A percentile compares a stretch with the other conserved stretches of the same genome.
phyloP scores from a whole-genome alignment of 306 rosid genomes.

The Vicia sativa region DNA sequence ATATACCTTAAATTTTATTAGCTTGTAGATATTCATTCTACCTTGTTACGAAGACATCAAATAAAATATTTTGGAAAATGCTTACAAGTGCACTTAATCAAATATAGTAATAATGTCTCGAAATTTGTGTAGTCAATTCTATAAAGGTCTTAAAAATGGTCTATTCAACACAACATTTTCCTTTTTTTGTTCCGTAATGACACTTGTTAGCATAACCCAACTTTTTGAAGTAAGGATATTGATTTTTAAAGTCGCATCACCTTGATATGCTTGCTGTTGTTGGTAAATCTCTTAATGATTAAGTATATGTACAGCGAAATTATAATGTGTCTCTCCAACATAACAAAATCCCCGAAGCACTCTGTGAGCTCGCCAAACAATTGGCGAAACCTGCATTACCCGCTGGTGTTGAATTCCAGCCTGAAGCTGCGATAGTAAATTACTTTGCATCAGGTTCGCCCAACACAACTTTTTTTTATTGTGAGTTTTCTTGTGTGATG shows the following conservation, averaged over 20 bases:
- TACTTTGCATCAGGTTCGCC: constrained; percentile 78
- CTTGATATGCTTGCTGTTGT: constrained; percentile 4
- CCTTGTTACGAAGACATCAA: not conserved
- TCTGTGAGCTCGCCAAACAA: constrained; percentile 70
- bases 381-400: constrained; percentile 90
- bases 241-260: constrained; percentile 21
- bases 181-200: too few species aligned
- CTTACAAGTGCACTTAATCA: too few species aligned
- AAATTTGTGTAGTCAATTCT: too few species aligned
- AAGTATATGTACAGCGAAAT: constrained; percentile 61
- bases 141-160: too few species aligned
- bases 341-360: constrained; percentile 75
- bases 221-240: not conserved
- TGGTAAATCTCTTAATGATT: constrained; percentile 27
- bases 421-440: constrained; percentile 94
- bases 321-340: constrained; percentile 77
- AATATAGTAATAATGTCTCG: too few species aligned
- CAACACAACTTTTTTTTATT: not conserved
- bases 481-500: constrained; percentile 6
- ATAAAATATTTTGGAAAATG: not conserved
- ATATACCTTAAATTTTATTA: not conserved
- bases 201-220: too few species aligned
- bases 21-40: not conserved
- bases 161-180: too few species aligned
- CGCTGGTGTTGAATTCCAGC: constrained; percentile 72